Percentiles rank a stretch among this genome's conserved stretches.
phyloP scores from a whole-genome alignment of 176 grass and related monocot species.

The Phoenix roebelenii region DNA sequence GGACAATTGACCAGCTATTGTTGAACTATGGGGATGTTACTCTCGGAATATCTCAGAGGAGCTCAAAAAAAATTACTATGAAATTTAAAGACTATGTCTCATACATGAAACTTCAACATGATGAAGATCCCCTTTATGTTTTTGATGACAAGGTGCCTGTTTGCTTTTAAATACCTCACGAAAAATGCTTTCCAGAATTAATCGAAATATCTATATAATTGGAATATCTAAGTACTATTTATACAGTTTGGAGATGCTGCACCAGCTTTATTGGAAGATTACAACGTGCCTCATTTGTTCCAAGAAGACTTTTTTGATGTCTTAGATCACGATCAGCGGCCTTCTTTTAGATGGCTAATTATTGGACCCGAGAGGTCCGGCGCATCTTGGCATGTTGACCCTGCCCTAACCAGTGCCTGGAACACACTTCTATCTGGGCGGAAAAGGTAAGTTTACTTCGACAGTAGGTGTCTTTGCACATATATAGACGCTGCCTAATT shows the following conservation, averaged over 20 bases:
- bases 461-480: neutral
- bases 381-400: slow-evolving; percentile 99
- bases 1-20: slow-evolving; percentile 66
- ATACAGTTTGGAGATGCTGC: slow-evolving; percentile 82
- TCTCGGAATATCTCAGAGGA: slow-evolving; percentile 93
- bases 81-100: slow-evolving; percentile 90
- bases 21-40: slow-evolving; percentile 54
- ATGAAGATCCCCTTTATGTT: slow-evolving; percentile 96
- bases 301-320: slow-evolving; percentile 85
- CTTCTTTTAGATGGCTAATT: slow-evolving; percentile 93
- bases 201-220: slow-evolving; percentile 14
- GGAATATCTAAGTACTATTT: slow-evolving; percentile 14
- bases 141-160: slow-evolving; percentile 78
- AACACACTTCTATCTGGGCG: slow-evolving; percentile 89
- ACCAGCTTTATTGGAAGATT: slow-evolving; percentile 73
- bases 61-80: slow-evolving; percentile 76
- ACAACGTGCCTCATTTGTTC: slow-evolving; percentile 74
- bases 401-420: slow-evolving; percentile 87
- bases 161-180: neutral
- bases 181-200: neutral
- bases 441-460: slow-evolving; percentile 52
- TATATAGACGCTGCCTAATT: no score
- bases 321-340: slow-evolving; percentile 66
- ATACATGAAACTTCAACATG: slow-evolving; percentile 91
- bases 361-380: slow-evolving; percentile 93